Evolutionary conservation across 306 rosid species (phyloP).

Genomic region (Arachis stenosperma): DNA sequence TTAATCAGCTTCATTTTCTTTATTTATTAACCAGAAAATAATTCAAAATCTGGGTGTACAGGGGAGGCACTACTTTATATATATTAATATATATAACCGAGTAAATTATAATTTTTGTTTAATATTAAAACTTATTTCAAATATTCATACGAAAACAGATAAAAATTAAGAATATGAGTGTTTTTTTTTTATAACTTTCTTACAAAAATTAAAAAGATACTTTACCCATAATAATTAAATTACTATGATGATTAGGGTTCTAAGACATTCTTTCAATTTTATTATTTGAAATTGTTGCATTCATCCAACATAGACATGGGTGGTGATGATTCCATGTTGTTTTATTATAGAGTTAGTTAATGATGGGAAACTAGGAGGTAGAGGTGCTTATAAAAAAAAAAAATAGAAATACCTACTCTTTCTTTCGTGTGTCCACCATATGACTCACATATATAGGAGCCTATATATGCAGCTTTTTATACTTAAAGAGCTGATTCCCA

Average conservation of each 20-base stretch:
- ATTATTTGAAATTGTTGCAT: background rate
- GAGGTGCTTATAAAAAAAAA: conserved; percentile 14
- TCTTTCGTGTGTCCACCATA: conserved; percentile 3
- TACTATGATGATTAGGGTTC: no score
- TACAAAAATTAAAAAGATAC: no score
- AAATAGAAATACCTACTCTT: background rate
- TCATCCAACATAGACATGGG: background rate
- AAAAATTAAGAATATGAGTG: no score
- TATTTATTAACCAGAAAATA: background rate
- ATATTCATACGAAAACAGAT: no score
- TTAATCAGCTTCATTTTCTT: background rate
- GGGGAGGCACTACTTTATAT: background rate
- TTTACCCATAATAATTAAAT: no score
- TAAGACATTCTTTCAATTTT: no score
- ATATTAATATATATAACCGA: no score
- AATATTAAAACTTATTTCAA: no score
- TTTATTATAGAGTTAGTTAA: conserved; percentile 7
- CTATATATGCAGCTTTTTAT: background rate
- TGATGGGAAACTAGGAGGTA: conserved; percentile 17
- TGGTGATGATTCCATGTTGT: background rate
- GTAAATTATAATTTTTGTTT: no score
- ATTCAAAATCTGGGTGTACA: conserved; percentile 6
- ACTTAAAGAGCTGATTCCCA: background rate
- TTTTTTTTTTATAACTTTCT: no score
- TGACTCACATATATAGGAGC: background rate